Base-by-base conservation (phyloP, 2,329 filamentous ascomycete genomes). In the Paracorniculantispora psalliotae region DNA sequence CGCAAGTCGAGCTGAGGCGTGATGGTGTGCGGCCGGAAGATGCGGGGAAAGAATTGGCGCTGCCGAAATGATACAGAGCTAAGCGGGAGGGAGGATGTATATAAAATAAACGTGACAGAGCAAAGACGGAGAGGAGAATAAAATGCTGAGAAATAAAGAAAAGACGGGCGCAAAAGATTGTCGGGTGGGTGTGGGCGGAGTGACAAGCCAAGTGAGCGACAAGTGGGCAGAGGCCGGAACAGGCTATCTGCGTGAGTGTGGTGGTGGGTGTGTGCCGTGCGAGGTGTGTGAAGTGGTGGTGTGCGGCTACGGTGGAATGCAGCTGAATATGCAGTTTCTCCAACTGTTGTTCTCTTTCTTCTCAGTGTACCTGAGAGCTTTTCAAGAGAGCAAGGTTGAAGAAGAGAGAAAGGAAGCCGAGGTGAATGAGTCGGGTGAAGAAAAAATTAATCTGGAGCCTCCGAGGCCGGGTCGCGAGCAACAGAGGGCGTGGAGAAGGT, bases 151-250 rank as follows among this genome's bases (percentile, higher is more conserved):
- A 12, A n/a, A 49, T 19, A 8, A 21, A 54, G 43, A 53, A 54
- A 44, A 23, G n/a, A 23, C 8, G 39, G 28, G 39, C 19, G 41
- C 39, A 55, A 35, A 33, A 55, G 39, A 55, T 46, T n/a, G 21
- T 37, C 50, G 51, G 28, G 52, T 46, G 52, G 52, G 52, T 46
- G 52, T 46, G 52, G 41, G 41, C 52, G 52, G 52, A 55, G 52
- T 55, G 51, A 46, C n/a, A 15, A 37, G 28, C 48, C 50, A 35
- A 49, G 46, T 28, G 26, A 52, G 35, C 12, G 9, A 39, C n/a
- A 33, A 54, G 52, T 46, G 39, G 25, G 46, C 6, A 6, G 17
- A 30, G 25, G 19, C 52, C 41, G 21, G 19, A 35, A 46, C 26
- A 25, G 52, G 41, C 28, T 55, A 35, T 55, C 52, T 55, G 52